Evolutionary conservation across 176 grass and related monocot genomes (phyloP).

Genomic region (Areca catechu): DNA sequence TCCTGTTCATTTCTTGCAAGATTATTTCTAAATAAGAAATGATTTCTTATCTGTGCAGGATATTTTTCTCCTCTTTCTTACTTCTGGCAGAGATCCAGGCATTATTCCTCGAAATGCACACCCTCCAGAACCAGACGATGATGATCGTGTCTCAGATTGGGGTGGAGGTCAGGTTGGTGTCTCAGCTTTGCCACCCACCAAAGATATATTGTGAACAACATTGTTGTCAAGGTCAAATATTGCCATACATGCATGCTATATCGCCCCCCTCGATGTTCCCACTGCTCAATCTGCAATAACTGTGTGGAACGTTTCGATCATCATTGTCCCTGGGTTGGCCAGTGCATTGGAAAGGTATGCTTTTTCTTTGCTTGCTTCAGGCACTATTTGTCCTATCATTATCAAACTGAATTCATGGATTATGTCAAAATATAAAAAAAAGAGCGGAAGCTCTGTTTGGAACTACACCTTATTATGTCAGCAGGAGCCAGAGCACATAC

Average conservation of each 20-base stretch:
- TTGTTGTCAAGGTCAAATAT: slow-evolving; percentile 78
- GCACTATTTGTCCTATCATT: not conserved
- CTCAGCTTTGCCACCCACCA: slow-evolving; percentile 41
- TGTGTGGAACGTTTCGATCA: slow-evolving; percentile 91
- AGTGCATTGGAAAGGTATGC: slow-evolving; percentile 82
- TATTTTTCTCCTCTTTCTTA: slow-evolving; percentile 64
- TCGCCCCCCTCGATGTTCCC: slow-evolving; percentile 70
- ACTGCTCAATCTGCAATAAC: slow-evolving; percentile 96
- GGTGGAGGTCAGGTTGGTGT: not conserved
- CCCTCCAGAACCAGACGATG: slow-evolving; percentile 53
- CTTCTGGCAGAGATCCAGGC: slow-evolving; percentile 71
- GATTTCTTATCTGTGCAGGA: slow-evolving; percentile 26
- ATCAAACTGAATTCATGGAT: too few relatives aligned
- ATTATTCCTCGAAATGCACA: slow-evolving; percentile 71
- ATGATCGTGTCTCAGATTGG: not conserved
- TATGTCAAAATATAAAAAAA: too few relatives aligned
- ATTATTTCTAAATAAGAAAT: too few relatives aligned
- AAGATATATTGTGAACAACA: slow-evolving; percentile 66
- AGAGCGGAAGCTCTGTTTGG: too few relatives aligned
- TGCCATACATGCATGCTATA: slow-evolving; percentile 95
- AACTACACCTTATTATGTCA: too few relatives aligned
- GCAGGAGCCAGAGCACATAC: too few relatives aligned
- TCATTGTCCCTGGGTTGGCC: slow-evolving; percentile 93
- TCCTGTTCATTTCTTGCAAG: too few relatives aligned
- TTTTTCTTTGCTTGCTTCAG: not conserved